Conservation (phyloP, 345 rosid species). For the Bretschneidera sinensis region DNA sequence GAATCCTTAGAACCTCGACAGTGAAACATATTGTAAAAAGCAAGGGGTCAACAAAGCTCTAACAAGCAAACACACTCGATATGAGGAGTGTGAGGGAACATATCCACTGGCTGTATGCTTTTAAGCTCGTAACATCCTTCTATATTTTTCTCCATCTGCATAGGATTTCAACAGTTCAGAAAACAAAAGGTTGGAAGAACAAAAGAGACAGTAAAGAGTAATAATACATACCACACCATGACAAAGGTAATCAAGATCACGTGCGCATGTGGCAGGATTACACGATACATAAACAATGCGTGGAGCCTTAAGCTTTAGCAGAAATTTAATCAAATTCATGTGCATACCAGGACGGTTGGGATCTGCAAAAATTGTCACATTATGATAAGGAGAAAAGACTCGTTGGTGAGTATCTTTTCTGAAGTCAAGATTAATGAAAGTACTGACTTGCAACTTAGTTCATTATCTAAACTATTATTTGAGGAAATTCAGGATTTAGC, state of each 20-base stretch:
- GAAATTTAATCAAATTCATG: constrained; percentile 82
- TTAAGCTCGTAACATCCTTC: constrained; percentile 65
- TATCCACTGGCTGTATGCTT: constrained; percentile 85
- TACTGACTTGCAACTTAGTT: too few species aligned
- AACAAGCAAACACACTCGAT: constrained; percentile 80
- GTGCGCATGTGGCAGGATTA: constrained; percentile 89
- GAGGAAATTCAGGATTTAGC: too few species aligned
- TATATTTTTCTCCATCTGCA: constrained; percentile 68
- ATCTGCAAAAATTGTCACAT: constrained; percentile 47
- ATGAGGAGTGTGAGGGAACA: constrained; percentile 98
- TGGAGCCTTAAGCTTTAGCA: constrained; percentile 74
- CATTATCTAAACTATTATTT: too few species aligned
- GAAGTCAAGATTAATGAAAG: too few species aligned
- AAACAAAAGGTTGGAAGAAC: not conserved
- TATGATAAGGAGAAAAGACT: not conserved
- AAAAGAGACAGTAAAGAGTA: not conserved
- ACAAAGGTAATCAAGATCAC: constrained; percentile 94
- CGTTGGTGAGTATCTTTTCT: too few species aligned
- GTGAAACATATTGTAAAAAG: not conserved
- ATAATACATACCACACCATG: constrained; percentile 64
- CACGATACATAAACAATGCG: constrained; percentile 81
- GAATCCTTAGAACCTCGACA: not conserved
- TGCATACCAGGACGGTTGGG: constrained; percentile 98
- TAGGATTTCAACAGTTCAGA: constrained; percentile 9
- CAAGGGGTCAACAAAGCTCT: constrained; percentile 58